Evolutionary conservation across 208 protist genomes (phyloP).

Genomic region (Trichomonas vaginalis): DNA sequence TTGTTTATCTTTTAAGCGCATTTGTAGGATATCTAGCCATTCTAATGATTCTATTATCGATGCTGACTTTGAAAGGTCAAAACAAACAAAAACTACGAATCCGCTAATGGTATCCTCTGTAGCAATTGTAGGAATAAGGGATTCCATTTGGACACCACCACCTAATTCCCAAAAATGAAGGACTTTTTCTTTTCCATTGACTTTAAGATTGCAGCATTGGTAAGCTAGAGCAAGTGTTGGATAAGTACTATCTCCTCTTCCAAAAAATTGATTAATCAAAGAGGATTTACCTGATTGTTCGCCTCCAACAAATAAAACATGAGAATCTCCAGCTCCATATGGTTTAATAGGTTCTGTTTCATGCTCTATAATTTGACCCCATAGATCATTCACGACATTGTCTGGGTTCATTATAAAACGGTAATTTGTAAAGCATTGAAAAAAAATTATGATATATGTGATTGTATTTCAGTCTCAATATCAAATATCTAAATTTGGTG

Average conservation of each 20-base stretch:
- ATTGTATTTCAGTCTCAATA: too few species aligned
- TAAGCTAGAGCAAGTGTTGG: slow-evolving; percentile 1
- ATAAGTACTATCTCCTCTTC: neutral
- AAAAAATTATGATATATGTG: too few species aligned
- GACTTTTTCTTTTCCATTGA: neutral
- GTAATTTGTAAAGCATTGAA: too few species aligned
- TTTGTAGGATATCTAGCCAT: neutral
- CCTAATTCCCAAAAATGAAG: neutral
- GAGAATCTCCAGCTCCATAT: neutral
- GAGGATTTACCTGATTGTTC: neutral
- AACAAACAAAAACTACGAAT: neutral
- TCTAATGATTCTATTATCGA: neutral
- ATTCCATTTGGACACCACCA: neutral
- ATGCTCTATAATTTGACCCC: too few species aligned
- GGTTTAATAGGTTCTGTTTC: neutral
- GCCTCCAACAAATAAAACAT: neutral
- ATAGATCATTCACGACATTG: too few species aligned
- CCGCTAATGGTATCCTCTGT: neutral
- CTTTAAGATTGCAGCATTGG: neutral
- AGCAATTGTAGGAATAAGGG: neutral
- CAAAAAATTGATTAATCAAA: neutral
- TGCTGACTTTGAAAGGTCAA: neutral
- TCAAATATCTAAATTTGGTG: too few species aligned
- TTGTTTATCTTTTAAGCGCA: neutral
- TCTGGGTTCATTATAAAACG: too few species aligned